Base-by-base conservation (phyloP, 2,329 filamentous ascomycete species). In the Orbilia oligospora region DNA sequence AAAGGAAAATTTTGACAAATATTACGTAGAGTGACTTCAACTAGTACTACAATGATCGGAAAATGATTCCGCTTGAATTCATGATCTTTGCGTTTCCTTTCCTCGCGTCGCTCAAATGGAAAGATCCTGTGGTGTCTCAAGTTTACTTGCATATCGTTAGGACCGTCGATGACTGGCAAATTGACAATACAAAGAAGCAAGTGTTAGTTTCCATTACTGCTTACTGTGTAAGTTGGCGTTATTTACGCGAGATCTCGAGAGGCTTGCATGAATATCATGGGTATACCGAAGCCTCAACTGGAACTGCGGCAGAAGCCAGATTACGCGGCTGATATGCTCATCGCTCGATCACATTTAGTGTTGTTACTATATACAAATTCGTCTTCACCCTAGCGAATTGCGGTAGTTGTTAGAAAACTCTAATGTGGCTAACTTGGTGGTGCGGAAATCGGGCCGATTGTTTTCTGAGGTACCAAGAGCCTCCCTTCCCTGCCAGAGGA, bases 401-500 rank as follows among this genome's bases (percentile, higher is more conserved):
- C 33, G 53, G 53, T 12, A 38, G 27, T 36, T 36, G 53, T 10
- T n/a, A 38, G n/a, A 4, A 51, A 10, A 51, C 22, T 6, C 24
- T 6, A 46, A 46, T 3, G 18, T 24, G 24, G 16, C n/a, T 18
- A 18, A 10, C 9, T 58, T 38, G 6, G 30, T 36, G 27, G 27
- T 6, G 20, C 56, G 56, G 56, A 5, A 8, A 18, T 24, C 56
- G 56, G 56, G 20, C 56, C 56, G 56, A 10, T n/a, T 18, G 1
- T 41, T 41, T 61, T 24, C 16, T 8, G 27, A 61, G 8, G 44
- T n/a, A 61, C 36, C 4, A 44, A 61, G 56, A 61, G 56, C 56
- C 56, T 61, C 56, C 56, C 56, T 36, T 61, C 56, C 56, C 56
- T 36, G 36, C 10, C 41, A 10, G 16, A 61, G 14, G 36, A 27